Evolutionary conservation across 2,329 filamentous ascomycete species (phyloP).

Genomic region (Penicillium janthinellum): DNA sequence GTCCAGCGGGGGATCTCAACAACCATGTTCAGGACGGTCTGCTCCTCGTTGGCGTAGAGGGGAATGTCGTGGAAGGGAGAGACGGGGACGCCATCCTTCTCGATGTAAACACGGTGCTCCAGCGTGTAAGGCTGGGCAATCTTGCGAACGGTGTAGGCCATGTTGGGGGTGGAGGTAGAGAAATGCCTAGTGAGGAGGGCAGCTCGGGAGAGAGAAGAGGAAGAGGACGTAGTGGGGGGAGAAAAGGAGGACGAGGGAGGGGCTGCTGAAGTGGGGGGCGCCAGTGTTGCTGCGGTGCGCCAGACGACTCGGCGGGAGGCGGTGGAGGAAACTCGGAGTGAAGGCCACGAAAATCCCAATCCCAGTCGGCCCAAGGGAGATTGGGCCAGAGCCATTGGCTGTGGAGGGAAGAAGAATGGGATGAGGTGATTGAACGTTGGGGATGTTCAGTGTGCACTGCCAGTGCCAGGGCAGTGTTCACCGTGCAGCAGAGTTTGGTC

Average conservation of each 20-base stretch:
- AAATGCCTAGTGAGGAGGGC: constrained; percentile 53
- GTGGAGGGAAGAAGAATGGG: constrained; percentile 1
- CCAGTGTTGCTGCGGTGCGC: constrained; percentile 44
- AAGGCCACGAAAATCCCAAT: constrained; percentile 12
- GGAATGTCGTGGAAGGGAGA: constrained; percentile 99
- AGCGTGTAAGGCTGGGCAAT: constrained; percentile 87
- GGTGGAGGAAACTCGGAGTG: constrained; percentile 29
- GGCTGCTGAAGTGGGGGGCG: constrained; percentile 43
- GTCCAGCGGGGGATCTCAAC: constrained; percentile 99
- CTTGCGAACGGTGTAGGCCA: constrained; percentile 77
- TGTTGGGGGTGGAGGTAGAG: constrained; percentile 42
- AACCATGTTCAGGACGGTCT: constrained; percentile 97
- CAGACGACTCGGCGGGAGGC: constrained; percentile 35
- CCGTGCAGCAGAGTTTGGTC: background rate
- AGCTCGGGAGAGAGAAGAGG: constrained; percentile 37
- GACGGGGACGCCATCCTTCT: constrained; percentile 92
- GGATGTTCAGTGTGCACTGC: no score
- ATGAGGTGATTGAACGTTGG: background rate
- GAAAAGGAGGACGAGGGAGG: constrained; percentile 31
- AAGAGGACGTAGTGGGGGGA: constrained; percentile 28
- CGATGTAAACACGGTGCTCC: constrained; percentile 96
- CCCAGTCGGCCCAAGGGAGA: constrained; percentile 38
- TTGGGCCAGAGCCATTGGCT: constrained; percentile 27
- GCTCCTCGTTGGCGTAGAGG: constrained; percentile 93
- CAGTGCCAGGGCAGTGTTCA: no score